A percentile compares a stretch with the other conserved stretches of the same genome.
These are phyloP conservation scores for Solanum tarapatanum DNA, from an alignment of 257 asterid genomes.

Conservation along the genomic window DNA sequence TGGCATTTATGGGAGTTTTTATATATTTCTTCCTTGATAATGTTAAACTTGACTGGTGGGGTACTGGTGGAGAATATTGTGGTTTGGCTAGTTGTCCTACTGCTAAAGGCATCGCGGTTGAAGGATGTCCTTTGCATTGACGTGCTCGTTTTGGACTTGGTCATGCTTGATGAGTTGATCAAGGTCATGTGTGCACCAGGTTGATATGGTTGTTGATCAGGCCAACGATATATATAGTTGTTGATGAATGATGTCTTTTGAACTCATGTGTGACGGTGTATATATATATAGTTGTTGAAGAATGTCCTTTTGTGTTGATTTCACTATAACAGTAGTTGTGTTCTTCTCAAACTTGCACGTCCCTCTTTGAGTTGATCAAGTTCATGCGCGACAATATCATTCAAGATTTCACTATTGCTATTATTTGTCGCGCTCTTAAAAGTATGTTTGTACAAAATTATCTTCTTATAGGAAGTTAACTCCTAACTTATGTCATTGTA, in stretches of 20 bases:
- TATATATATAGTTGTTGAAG: not conserved
- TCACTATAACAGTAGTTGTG: not conserved
- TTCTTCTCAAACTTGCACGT: not conserved
- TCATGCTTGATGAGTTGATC: not conserved
- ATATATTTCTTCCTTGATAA: not conserved
- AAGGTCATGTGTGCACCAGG: not conserved
- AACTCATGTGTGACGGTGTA: not conserved
- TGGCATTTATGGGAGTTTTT: conserved; percentile 3
- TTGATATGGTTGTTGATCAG: not conserved
- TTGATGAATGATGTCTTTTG: not conserved
- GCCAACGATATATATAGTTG: not conserved
- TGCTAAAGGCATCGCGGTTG: not conserved
- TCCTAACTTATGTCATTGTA: not conserved
- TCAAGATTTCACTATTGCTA: not conserved
- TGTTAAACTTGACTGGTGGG: not conserved
- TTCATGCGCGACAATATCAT: not conserved
- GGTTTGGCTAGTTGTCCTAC: not conserved
- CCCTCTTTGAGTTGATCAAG: not conserved
- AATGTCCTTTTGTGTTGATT: not conserved
- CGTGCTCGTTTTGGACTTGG: not conserved
- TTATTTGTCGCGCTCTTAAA: not conserved
- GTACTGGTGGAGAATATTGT: not conserved
- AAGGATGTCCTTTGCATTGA: not conserved
- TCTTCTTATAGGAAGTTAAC: not conserved
- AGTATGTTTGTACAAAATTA: not conserved